Evolutionary conservation across 345 rosid genomes (phyloP).

Genomic region (Eucalyptus microcorys): DNA sequence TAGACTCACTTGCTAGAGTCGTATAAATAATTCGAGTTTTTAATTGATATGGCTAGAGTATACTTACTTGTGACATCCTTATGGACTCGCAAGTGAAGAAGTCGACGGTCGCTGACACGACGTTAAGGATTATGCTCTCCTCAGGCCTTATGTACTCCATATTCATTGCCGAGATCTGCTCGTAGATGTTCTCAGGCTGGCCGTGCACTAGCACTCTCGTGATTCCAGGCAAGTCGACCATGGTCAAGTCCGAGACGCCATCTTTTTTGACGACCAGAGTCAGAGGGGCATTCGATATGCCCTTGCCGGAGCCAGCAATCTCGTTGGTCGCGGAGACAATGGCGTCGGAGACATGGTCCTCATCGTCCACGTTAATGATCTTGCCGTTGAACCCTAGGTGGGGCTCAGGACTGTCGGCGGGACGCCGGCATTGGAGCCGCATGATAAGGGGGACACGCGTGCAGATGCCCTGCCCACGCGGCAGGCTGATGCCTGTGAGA

Average conservation of each 20-base stretch:
- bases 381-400: conserved; percentile 13
- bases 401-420: conserved; percentile 4
- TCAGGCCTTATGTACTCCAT: conserved; percentile 30
- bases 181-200: conserved; percentile 32
- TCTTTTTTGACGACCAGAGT: conserved; percentile 25
- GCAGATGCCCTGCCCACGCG: conserved; percentile 24
- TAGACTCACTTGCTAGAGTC: too few species aligned
- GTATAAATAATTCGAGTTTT: too few species aligned
- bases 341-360: conserved; percentile 7
- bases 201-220: conserved; percentile 40
- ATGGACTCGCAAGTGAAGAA: conserved; percentile 43
- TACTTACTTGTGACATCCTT: conserved; percentile 21
- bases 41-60: not conserved
- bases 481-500: not conserved
- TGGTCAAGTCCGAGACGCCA: conserved; percentile 33
- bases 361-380: conserved; percentile 10
- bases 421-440: conserved; percentile 19
- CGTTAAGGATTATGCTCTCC: conserved; percentile 37
- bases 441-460: conserved; percentile 40
- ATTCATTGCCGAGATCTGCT: conserved; percentile 20
- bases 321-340: conserved; percentile 16
- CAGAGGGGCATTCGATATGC: conserved; percentile 21
- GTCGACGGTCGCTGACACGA: conserved; percentile 25
- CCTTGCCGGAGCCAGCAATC: conserved; percentile 38
- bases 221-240: conserved; percentile 54